Conservation (phyloP, 2,329 filamentous ascomycete species). For the Aphanoascus verrucosus region DNA sequence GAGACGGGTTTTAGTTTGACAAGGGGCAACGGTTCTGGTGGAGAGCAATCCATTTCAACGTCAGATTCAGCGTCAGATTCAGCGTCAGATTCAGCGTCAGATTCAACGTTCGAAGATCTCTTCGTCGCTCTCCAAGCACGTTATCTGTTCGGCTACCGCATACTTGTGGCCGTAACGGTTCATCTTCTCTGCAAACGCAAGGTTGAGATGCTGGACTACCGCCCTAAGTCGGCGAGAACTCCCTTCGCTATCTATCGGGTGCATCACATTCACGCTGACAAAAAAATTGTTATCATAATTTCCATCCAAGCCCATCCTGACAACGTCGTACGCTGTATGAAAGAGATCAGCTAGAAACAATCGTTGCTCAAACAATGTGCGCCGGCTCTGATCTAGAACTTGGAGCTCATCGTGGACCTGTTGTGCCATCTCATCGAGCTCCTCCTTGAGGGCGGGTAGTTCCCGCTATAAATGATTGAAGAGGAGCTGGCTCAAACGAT, state of each 20-base stretch:
- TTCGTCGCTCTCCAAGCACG: too few relatives aligned
- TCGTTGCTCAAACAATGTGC: slow-evolving; percentile 36
- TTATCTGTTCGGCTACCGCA: too few relatives aligned
- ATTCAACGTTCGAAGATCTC: too few relatives aligned
- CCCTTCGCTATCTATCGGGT: background rate
- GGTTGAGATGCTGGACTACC: slow-evolving; percentile 6
- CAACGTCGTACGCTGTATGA: slow-evolving; percentile 28
- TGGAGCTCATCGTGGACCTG: background rate
- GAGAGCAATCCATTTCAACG: too few relatives aligned
- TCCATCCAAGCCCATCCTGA: slow-evolving; percentile 25
- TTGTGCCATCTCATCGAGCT: background rate
- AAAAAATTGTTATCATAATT: slow-evolving; percentile 29
- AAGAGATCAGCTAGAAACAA: slow-evolving; percentile 33
- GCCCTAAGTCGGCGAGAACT: slow-evolving; percentile 4
- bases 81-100: too few relatives aligned
- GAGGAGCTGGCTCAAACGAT: slow-evolving; percentile 14
- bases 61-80: too few relatives aligned
- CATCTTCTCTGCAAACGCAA: slow-evolving; percentile 4
- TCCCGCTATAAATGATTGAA: slow-evolving; percentile 20
- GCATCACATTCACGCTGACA: too few relatives aligned
- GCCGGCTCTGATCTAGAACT: slow-evolving; percentile 34
- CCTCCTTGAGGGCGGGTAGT: slow-evolving; percentile 17
- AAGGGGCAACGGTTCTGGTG: too few relatives aligned
- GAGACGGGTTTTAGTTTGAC: too few relatives aligned
- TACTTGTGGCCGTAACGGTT: background rate